Base-by-base conservation (phyloP, 163 green algal genomes). In the Volvox carteri region DNA sequence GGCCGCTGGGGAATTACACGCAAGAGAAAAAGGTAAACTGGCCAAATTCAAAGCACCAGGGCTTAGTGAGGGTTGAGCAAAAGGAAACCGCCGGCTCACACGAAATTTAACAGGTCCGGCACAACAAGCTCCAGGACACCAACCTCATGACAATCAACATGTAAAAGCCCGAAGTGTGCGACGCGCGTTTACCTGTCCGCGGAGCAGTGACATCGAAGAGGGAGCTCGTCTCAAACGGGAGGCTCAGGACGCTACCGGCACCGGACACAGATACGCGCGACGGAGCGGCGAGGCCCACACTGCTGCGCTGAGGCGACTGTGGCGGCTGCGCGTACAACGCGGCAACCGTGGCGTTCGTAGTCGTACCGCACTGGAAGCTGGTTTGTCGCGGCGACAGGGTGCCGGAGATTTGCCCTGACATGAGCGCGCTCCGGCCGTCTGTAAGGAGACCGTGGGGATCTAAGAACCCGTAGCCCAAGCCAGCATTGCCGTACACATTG, bases 251-350 rank as follows among this genome's bases (percentile, higher is more conserved):
- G 48, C 81, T 87, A 16, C 81, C 67, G 16, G 81, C 81, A 11
- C 81, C 81, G 2, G 46, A 73, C 7, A 79, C 16, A 28, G 81
- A 87, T 33, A 87, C 65, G 21, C 81, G 65, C 12, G 65, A 87
- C 1, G 46, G 67, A 44, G 70, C 30, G 35, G 44, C 2, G 12
- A 85, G 35, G 3, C 78, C 78, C 28, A 68, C 41, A n/a, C 79
- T 86, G 67, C 81, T 87, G 46, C 81, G 81, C 67, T 30, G 65
- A 30, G 81, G 81, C 41, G 58, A 78, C 21, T 46, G 81, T 35
- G 81, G 41, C 28, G 33, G 35, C 52, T 73, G 37, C 46, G 2
- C 35, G 6, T 44, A 46, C 30, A 21, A 75, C 12, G 33, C 9
- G 41, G 23, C n/a, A 16, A 30, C 28, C 48, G 75, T 48, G 4